Evolutionary conservation across 2,329 filamentous ascomycete species (phyloP).

Genomic region (Lizonia empirigonia): DNA sequence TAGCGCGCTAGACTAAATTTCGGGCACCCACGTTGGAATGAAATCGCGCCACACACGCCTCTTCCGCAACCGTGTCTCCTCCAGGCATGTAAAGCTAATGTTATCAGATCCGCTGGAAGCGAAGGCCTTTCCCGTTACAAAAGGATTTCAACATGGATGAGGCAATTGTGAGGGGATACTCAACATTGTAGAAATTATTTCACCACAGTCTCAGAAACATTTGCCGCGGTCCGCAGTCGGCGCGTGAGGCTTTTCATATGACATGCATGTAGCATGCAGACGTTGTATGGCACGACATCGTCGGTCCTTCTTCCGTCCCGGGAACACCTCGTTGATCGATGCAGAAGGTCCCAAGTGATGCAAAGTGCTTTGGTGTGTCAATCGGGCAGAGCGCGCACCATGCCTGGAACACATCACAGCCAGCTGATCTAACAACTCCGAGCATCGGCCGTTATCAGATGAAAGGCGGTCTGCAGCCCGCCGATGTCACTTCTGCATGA

Average conservation of each 20-base stretch:
- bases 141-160: background rate
- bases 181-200: background rate
- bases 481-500: slow-evolving; percentile 36
- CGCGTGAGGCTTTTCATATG: slow-evolving; percentile 2
- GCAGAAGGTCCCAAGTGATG: slow-evolving; percentile 14
- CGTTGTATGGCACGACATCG: slow-evolving; percentile 10
- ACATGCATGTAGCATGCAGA: slow-evolving; percentile 14
- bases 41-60: slow-evolving; percentile 13
- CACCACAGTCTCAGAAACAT: background rate
- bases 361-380: slow-evolving; percentile 15
- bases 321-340: slow-evolving; percentile 12
- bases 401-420: background rate
- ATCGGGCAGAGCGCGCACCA: slow-evolving; percentile 2
- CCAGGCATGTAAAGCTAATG: slow-evolving; percentile 19
- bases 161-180: background rate
- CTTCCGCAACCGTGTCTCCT: slow-evolving; percentile 12
- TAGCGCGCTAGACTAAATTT: background rate
- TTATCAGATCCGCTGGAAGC: slow-evolving; percentile 37
- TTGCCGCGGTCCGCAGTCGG: slow-evolving; percentile 14
- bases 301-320: slow-evolving; percentile 13
- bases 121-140: slow-evolving; percentile 14
- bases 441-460: slow-evolving; percentile 44
- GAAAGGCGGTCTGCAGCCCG: slow-evolving; percentile 23
- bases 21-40: background rate
- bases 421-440: slow-evolving; percentile 23